Conservation (phyloP, 2,329 filamentous ascomycete species). For the Verticillium alfalfae region DNA sequence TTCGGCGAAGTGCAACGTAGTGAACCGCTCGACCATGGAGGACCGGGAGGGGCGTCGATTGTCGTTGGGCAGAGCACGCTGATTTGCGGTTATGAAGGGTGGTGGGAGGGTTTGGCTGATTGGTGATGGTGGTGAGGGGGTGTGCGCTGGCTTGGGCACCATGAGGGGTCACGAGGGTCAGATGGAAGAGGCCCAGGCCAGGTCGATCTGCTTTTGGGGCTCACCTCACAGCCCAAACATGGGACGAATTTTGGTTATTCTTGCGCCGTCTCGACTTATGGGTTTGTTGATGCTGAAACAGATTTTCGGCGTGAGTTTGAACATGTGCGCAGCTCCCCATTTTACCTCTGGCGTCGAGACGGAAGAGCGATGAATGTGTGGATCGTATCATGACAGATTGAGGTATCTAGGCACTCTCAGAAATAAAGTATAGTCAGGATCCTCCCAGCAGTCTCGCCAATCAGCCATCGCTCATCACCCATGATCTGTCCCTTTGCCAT, state of each 20-base stretch:
- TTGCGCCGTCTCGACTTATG: too few species aligned
- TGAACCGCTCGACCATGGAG: not conserved
- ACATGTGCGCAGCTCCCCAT: too few species aligned
- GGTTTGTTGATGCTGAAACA: too few species aligned
- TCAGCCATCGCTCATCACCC: conserved; percentile 56
- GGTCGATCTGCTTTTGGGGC: too few species aligned
- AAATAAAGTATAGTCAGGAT: conserved; percentile 50
- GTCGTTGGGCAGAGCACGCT: not conserved
- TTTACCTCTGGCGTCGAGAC: too few species aligned
- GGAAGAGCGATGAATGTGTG: too few species aligned
- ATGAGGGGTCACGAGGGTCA: not conserved
- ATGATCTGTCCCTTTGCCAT: conserved; percentile 46
- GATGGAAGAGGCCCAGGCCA: too few species aligned
- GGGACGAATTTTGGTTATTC: too few species aligned
- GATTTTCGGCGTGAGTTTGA: too few species aligned
- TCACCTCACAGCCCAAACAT: too few species aligned
- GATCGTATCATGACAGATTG: not conserved
- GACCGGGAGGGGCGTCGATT: not conserved
- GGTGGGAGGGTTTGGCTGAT: not conserved
- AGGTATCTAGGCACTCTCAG: conserved; percentile 14
- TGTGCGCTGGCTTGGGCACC: not conserved
- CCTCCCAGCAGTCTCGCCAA: conserved; percentile 49
- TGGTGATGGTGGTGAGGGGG: not conserved
- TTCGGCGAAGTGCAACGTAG: not conserved
- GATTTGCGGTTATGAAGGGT: not conserved